phyloP scores from a whole-genome alignment of 75 land plant species.

The Sequoia sempervirens region DNA sequence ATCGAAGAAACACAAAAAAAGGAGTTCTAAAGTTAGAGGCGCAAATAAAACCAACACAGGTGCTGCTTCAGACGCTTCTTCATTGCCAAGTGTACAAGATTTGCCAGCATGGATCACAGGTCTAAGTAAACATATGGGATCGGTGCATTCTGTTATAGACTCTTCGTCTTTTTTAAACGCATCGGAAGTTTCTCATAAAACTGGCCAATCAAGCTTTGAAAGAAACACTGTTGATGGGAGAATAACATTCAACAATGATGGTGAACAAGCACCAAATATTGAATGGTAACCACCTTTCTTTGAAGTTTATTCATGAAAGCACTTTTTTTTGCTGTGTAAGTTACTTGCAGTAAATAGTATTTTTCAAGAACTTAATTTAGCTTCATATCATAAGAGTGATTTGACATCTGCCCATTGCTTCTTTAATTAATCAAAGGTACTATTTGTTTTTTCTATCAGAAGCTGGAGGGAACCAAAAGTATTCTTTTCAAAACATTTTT shows the following conservation, averaged over 20 bases:
- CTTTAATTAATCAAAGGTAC: neutral
- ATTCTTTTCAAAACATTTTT: neutral
- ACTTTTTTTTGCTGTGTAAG: neutral
- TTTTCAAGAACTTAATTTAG: neutral
- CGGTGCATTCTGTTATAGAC: neutral
- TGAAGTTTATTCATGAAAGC: neutral
- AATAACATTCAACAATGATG: neutral
- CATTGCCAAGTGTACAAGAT: neutral
- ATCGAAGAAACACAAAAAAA: constrained; percentile 34
- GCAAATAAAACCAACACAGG: neutral
- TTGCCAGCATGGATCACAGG: neutral
- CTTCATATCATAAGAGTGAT: neutral
- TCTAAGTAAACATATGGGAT: neutral
- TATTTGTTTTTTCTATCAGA: neutral
- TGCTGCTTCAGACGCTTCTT: neutral
- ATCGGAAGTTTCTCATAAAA: neutral
- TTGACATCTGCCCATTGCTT: neutral
- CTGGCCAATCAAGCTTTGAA: neutral
- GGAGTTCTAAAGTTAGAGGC: constrained; percentile 25
- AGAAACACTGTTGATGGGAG: neutral
- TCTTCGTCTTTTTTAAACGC: neutral
- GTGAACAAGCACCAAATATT: neutral
- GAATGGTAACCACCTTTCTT: neutral
- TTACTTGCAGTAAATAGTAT: neutral
- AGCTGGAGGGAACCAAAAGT: neutral